These are phyloP conservation scores for Colletotrichum eleusines DNA, from an alignment of 2,329 filamentous ascomycete species.

Conservation along the genomic window DNA sequence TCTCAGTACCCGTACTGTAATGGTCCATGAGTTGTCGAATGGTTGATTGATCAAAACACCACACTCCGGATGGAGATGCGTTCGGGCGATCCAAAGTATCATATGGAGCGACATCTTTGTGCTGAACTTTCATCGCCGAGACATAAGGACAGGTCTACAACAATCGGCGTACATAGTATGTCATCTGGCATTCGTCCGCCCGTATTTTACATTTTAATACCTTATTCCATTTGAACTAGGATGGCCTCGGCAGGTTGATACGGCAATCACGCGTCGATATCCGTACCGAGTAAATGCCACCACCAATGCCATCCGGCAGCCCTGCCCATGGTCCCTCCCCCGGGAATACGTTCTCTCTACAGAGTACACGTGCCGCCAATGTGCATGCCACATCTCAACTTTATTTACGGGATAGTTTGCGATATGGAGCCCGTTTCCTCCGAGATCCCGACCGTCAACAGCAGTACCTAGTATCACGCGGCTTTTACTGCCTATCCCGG, in stretches of 20 bases:
- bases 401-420: slow-evolving; percentile 45
- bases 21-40: too few species aligned
- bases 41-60: neutral
- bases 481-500: slow-evolving; percentile 43
- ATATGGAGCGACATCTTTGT: neutral
- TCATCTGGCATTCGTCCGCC: neutral
- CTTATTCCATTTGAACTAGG: neutral
- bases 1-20: too few species aligned
- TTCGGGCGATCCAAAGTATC: neutral
- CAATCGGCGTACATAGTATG: neutral
- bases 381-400: slow-evolving; percentile 43
- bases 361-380: slow-evolving; percentile 40
- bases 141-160: neutral
- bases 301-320: neutral
- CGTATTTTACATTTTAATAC: too few species aligned
- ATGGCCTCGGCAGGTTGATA: neutral
- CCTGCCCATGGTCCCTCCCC: slow-evolving; percentile 34
- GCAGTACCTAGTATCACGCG: slow-evolving; percentile 38
- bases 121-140: neutral
- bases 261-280: too few species aligned
- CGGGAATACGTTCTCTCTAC: slow-evolving; percentile 41
- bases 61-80: slow-evolving; percentile 5
- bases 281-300: too few species aligned
- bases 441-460: slow-evolving; percentile 41
- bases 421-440: slow-evolving; percentile 41